phyloP scores from a whole-genome alignment of 1,284 basidiomycete genomes.

The Ustilago shanxiensis region DNA sequence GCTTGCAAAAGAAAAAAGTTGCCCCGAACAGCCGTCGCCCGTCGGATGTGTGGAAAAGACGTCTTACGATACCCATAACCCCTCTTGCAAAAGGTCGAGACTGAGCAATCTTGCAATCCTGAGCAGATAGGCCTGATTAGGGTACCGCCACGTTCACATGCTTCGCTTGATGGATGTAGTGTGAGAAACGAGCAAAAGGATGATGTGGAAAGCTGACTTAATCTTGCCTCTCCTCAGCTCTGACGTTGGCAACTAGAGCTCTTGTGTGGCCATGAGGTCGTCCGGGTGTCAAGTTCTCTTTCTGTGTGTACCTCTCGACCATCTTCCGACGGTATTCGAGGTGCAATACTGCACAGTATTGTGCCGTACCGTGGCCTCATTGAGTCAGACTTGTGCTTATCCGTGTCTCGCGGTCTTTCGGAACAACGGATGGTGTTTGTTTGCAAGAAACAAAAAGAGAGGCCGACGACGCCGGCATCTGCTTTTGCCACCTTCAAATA shows the following conservation, averaged over 20 bases:
- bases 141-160: not conserved
- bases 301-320: not conserved
- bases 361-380: too few relatives aligned
- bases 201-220: not conserved
- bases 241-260: too few relatives aligned
- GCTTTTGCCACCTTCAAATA: not conserved
- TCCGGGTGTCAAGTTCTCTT: too few relatives aligned
- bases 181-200: not conserved
- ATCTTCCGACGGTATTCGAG: not conserved
- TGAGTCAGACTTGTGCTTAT: not conserved
- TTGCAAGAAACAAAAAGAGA: not conserved
- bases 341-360: too few relatives aligned
- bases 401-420: not conserved
- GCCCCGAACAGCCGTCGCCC: not conserved
- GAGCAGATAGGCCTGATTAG: not conserved
- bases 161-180: not conserved
- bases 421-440: not conserved
- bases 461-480: constrained; percentile 4
- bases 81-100: not conserved
- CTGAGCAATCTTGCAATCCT: too few relatives aligned
- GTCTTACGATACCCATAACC: not conserved
- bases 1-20: not conserved
- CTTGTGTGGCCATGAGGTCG: not conserved
- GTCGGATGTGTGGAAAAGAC: not conserved
- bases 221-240: not conserved